Base-by-base conservation (phyloP, 2,329 filamentous ascomycete species). In the Hypoxylon sp. region DNA sequence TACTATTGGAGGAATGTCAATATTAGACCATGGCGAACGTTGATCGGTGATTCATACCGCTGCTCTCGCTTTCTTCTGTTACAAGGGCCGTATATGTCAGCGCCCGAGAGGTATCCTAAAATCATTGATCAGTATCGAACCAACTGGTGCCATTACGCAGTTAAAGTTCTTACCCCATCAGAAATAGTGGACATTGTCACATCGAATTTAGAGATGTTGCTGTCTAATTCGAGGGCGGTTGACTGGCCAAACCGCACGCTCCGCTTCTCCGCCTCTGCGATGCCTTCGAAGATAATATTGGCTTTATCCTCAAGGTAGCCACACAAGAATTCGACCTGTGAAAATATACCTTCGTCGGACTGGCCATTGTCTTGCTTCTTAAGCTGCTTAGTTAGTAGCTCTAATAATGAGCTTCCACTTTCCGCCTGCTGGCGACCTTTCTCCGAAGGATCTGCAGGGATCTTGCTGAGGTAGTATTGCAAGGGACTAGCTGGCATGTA, bases 401-500 rank as follows among this genome's bases (percentile, higher is more conserved):
- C 82, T 2, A 88, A 77, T 2, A 89, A 77, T 27, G 79, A 81
- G 6, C 77, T 75, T 0, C 82, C 85, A 48, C 83, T 77, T 35
- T 85, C 84, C 8, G 83, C 79, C 44, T 82, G 76, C 4, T 80
- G 75, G 77, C 82, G 83, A 61, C 84, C 83, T 20, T 77, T 82
- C 55, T 84, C 82, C 72, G 86, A 86, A 46, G 86, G 86, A n/a
- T 86, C 85, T 30, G 82, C 77, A 42, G 81, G 77, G 6, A 86
- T 79, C 3, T 84, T 83, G 61, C 81, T 81, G 55, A 93, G 87
- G 74, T 89, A 93, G 7, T 86, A 79, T 22, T 85, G 84, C 3
- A 97, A 81, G 4, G 89, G 90, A 73, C 91, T 94, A 35, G 85
- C 84, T 0, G 84, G 86, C 71, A 97, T 83, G 37, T 91, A 90